Evolutionary conservation across 2,329 filamentous ascomycete genomes (phyloP).

Genomic region (Diaporthe eres): DNA sequence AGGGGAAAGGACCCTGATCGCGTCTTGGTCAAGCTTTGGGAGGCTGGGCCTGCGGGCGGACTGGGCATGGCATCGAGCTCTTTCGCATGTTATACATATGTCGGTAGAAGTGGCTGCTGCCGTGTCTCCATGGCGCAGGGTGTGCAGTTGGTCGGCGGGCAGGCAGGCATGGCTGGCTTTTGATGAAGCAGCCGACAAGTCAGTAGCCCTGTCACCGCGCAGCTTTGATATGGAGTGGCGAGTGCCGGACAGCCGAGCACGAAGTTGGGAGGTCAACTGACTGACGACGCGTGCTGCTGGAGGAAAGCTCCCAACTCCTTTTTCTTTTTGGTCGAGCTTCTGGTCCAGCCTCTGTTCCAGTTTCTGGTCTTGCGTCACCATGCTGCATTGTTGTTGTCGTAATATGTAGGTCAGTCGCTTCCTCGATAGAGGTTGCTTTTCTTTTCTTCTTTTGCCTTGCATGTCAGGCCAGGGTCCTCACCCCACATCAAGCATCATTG

Average conservation of each 20-base stretch:
- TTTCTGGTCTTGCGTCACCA: constrained; percentile 2
- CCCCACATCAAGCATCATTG: constrained; percentile 19
- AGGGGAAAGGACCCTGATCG: constrained; percentile 11
- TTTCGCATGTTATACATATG: constrained; percentile 11
- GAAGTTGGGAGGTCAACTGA: not conserved
- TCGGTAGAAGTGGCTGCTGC: constrained; percentile 24
- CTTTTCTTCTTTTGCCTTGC: not conserved
- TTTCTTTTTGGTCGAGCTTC: not conserved
- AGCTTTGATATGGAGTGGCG: not conserved
- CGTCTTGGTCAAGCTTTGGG: constrained; percentile 24
- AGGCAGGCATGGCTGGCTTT: not conserved
- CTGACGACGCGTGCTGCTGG: constrained; percentile 1
- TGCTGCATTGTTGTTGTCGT: constrained; percentile 5
- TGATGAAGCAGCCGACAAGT: constrained; percentile 2
- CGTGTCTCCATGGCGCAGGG: not conserved
- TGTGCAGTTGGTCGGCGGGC: not conserved
- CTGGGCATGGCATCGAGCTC: not conserved
- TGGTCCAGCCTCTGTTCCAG: not conserved
- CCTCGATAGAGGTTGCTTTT: not conserved
- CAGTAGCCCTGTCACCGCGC: not conserved
- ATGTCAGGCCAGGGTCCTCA: not conserved
- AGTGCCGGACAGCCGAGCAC: constrained; percentile 14
- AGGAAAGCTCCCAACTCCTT: not conserved
- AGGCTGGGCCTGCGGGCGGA: constrained; percentile 9
- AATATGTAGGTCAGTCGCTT: constrained; percentile 12